Evolutionary conservation across 1,139 yeast genomes (phyloP).

Genomic region (Sugiyamaella sp.): DNA sequence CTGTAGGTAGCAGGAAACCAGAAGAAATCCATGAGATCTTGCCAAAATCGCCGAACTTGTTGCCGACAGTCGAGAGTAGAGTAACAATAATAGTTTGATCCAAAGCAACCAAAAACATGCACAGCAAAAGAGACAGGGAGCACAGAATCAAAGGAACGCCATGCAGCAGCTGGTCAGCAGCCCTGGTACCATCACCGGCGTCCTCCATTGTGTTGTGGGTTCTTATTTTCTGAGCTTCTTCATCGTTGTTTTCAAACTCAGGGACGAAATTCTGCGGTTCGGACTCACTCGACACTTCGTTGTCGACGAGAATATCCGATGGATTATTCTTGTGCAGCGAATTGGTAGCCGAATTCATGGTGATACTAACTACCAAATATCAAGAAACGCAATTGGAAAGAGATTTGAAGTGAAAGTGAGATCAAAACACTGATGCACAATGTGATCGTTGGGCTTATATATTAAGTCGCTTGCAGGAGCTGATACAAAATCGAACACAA

Average conservation of each 20-base stretch:
- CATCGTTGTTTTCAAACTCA: slow-evolving; percentile 4
- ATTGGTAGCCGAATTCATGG: background rate
- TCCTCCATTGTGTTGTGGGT: slow-evolving; percentile 21
- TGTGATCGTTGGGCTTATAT: background rate
- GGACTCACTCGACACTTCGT: background rate
- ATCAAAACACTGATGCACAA: background rate
- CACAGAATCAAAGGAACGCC: slow-evolving; percentile 51
- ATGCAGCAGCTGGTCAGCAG: slow-evolving; percentile 42
- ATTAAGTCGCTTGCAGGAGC: background rate
- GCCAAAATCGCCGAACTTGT: slow-evolving; percentile 56
- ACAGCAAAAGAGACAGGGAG: slow-evolving; percentile 50
- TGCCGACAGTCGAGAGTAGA: slow-evolving; percentile 57
- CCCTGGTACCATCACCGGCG: slow-evolving; percentile 34
- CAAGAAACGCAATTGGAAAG: no score
- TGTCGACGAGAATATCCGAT: background rate
- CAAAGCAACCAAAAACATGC: slow-evolving; percentile 55
- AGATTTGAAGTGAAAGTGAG: background rate
- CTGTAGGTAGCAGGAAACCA: slow-evolving; percentile 63
- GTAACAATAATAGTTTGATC: slow-evolving; percentile 72
- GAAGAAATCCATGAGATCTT: slow-evolving; percentile 64
- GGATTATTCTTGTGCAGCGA: background rate
- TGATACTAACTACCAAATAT: background rate
- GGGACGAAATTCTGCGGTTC: background rate
- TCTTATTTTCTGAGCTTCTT: slow-evolving; percentile 15
- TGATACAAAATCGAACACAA: background rate